Conservation (phyloP, 768 basidiomycete species). For the Mycena galericulata region DNA sequence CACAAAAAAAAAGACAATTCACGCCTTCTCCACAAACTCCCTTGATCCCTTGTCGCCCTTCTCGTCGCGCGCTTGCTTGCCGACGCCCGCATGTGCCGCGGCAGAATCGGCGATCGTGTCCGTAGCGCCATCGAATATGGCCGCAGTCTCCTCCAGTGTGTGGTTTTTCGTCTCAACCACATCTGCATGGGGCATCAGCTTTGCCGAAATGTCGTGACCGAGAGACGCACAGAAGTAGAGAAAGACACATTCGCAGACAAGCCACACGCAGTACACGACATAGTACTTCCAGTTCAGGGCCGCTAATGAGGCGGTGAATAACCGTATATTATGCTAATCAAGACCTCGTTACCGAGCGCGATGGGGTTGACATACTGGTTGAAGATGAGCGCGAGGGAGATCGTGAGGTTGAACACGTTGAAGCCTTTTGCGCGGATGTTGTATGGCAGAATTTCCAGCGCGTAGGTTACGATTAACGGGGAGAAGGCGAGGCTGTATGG, state of each 20-base stretch:
- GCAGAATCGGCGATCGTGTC: constrained; percentile 49
- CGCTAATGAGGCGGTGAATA: too few species aligned
- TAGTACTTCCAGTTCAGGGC: constrained; percentile 77
- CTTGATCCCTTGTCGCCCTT: constrained; percentile 49
- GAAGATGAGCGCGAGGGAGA: constrained; percentile 86
- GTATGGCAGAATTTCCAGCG: constrained; percentile 90
- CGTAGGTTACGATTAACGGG: constrained; percentile 88
- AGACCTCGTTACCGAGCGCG: constrained; percentile 62
- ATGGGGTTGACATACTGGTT: constrained; percentile 92
- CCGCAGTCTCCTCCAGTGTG: constrained; percentile 84
- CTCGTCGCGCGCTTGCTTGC: constrained; percentile 40
- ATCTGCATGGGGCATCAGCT: constrained; percentile 56
- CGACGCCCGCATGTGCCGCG: constrained; percentile 37
- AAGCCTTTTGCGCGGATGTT: constrained; percentile 88
- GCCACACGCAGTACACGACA: constrained; percentile 79
- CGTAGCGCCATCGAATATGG: constrained; percentile 76
- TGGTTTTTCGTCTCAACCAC: constrained; percentile 79
- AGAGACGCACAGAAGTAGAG: constrained; percentile 61
- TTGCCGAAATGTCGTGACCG: constrained; percentile 50
- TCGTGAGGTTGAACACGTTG: constrained; percentile 82
- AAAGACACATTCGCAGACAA: constrained; percentile 71
- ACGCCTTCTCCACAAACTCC: constrained; percentile 15
- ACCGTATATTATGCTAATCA: too few species aligned
- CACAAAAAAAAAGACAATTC: too few species aligned
- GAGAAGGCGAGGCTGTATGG: too few species aligned